A percentile compares a stretch with the other conserved stretches of the same genome.
Conservation (phyloP, 2,329 filamentous ascomycete genomes). For the Cercospora citrullina region DNA sequence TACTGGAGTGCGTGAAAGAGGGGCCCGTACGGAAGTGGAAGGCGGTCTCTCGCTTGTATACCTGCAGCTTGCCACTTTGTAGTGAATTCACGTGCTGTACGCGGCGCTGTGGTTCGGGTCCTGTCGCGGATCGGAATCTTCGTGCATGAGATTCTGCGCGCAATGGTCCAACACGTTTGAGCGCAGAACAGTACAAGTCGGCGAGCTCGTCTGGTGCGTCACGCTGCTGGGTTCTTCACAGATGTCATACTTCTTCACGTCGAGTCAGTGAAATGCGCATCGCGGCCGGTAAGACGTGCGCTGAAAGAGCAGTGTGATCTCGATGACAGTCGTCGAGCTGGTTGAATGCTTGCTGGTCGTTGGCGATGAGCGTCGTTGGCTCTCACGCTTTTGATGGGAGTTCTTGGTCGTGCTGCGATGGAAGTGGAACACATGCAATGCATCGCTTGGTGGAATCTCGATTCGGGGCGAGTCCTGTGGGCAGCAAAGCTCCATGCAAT, state of each 20-base stretch:
- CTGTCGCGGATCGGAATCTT: neutral
- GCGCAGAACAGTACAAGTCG: too few species aligned
- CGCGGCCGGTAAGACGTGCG: neutral
- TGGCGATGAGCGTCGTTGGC: too few species aligned
- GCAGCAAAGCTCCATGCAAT: neutral
- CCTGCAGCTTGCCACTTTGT: neutral
- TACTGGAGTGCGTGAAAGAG: neutral
- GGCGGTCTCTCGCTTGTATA: neutral
- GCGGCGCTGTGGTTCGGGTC: neutral
- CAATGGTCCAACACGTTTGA: too few species aligned
- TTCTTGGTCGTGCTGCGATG: neutral
- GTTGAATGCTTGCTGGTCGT: neutral
- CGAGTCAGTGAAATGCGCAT: neutral
- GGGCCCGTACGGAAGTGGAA: neutral
- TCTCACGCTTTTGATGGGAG: neutral
- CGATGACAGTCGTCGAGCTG: neutral
- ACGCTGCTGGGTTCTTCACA: neutral
- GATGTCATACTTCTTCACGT: neutral
- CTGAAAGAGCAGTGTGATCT: neutral
- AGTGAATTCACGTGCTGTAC: neutral
- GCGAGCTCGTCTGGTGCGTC: too few species aligned
- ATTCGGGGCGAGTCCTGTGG: neutral
- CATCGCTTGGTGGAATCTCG: neutral
- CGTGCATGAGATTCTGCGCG: too few species aligned
- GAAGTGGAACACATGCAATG: neutral